Conservation (phyloP, 2,329 filamentous ascomycete genomes). For the Paracoccidioides lutzii region DNA sequence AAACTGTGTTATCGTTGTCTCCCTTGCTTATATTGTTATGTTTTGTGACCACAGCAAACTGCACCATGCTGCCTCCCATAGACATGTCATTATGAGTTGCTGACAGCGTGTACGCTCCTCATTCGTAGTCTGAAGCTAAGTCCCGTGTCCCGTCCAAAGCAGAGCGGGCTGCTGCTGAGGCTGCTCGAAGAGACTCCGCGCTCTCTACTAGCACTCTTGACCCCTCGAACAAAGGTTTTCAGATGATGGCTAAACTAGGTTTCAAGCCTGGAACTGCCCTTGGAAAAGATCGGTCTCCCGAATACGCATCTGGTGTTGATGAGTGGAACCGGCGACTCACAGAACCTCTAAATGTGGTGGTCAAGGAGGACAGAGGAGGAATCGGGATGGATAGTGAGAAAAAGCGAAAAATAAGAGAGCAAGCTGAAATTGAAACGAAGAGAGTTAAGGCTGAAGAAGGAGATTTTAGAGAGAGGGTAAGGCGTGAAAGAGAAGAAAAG, state of each 20-base stretch:
- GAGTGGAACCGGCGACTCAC: slow-evolving; percentile 32
- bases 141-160: slow-evolving; percentile 61
- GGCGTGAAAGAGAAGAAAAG: slow-evolving; percentile 55
- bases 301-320: slow-evolving; percentile 8
- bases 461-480: slow-evolving; percentile 61
- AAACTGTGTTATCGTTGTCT: slow-evolving; percentile 27
- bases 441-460: slow-evolving; percentile 50
- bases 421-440: slow-evolving; percentile 46
- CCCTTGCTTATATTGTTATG: slow-evolving; percentile 35
- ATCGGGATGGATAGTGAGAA: slow-evolving; percentile 74
- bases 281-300: slow-evolving; percentile 45
- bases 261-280: slow-evolving; percentile 65
- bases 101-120: slow-evolving; percentile 4
- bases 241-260: slow-evolving; percentile 96
- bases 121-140: slow-evolving; percentile 49
- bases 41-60: background rate
- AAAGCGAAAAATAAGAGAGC: slow-evolving; percentile 61
- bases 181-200: slow-evolving; percentile 58
- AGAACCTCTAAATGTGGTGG: slow-evolving; percentile 61
- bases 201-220: slow-evolving; percentile 62
- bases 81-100: background rate
- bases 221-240: slow-evolving; percentile 68
- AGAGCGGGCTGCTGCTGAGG: slow-evolving; percentile 64
- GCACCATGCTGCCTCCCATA: background rate
- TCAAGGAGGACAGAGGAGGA: slow-evolving; percentile 70